Conservation (phyloP, 1,284 basidiomycete genomes). For the Boletellus deceptivus region DNA sequence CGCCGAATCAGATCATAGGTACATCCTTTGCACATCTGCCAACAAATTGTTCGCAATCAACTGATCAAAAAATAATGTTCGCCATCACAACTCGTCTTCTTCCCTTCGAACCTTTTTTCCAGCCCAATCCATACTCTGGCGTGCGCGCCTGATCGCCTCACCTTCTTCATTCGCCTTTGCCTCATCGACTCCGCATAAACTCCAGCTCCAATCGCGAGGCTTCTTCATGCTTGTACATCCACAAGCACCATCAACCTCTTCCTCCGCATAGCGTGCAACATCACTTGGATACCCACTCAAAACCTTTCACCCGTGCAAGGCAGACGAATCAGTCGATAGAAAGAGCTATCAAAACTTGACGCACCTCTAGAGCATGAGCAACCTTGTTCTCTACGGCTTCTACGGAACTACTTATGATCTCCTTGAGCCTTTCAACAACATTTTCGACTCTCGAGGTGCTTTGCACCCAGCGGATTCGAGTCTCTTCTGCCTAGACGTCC, state of each 20-base stretch:
- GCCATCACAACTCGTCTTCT: background rate
- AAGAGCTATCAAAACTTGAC: background rate
- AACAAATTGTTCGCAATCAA: too few relatives aligned
- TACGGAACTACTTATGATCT: slow-evolving; percentile 60
- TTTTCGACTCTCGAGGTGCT: slow-evolving; percentile 54
- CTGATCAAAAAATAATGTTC: too few relatives aligned
- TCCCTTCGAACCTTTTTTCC: slow-evolving; percentile 18
- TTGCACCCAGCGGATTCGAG: slow-evolving; percentile 76
- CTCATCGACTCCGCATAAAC: slow-evolving; percentile 30
- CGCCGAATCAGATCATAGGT: background rate
- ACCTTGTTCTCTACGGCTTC: slow-evolving; percentile 71
- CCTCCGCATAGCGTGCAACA: slow-evolving; percentile 12
- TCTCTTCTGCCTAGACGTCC: slow-evolving; percentile 51
- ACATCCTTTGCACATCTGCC: too few relatives aligned
- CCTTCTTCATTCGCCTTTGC: slow-evolving; percentile 20
- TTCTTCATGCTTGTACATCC: slow-evolving; percentile 11
- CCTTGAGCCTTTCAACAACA: slow-evolving; percentile 56
- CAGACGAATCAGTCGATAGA: background rate
- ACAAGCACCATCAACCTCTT: slow-evolving; percentile 10
- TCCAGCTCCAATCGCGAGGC: slow-evolving; percentile 18
- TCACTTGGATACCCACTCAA: slow-evolving; percentile 31
- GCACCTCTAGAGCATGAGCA: slow-evolving; percentile 38
- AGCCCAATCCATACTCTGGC: slow-evolving; percentile 18
- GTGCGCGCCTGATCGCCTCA: slow-evolving; percentile 5
- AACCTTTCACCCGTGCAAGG: slow-evolving; percentile 26